Evolutionary conservation across 2,329 filamentous ascomycete genomes (phyloP).

Genomic region (Moelleriella libera): DNA sequence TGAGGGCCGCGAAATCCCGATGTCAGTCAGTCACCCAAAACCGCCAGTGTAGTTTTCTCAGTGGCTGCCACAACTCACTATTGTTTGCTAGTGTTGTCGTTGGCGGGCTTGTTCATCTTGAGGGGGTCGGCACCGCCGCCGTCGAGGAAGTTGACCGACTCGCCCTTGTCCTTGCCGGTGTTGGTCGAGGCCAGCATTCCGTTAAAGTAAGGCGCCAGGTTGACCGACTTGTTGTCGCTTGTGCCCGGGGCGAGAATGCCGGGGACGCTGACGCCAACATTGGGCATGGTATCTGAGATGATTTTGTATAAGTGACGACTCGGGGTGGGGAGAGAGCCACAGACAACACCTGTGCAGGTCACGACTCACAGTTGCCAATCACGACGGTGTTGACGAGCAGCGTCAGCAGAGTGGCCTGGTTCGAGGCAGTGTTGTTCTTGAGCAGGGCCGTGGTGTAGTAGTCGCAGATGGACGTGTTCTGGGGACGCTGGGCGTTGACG

Average conservation of each 20-base stretch:
- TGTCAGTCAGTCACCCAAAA: no score
- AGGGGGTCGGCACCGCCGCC: constrained; percentile 41
- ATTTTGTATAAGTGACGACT: not conserved
- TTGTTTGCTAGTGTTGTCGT: constrained; percentile 18
- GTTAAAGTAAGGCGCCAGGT: constrained; percentile 45
- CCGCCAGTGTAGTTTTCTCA: no score
- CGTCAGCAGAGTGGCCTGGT: constrained; percentile 40
- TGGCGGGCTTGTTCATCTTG: constrained; percentile 39
- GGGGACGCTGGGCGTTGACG: constrained; percentile 28
- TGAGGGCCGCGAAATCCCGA: constrained; percentile 7
- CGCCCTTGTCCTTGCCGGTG: constrained; percentile 25
- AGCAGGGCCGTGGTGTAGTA: constrained; percentile 48
- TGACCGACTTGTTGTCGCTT: constrained; percentile 35
- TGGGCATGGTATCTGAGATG: constrained; percentile 32
- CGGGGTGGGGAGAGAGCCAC: no score
- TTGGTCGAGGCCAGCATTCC: constrained; percentile 40
- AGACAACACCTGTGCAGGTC: not conserved
- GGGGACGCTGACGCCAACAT: constrained; percentile 35
- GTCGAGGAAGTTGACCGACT: constrained; percentile 46
- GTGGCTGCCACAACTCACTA: constrained; percentile 25
- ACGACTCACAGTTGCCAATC: constrained; percentile 41
- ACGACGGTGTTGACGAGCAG: constrained; percentile 48
- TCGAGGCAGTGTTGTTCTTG: constrained; percentile 42
- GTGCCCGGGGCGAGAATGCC: constrained; percentile 40
- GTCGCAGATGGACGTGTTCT: constrained; percentile 41